Percentiles rank a stretch among this genome's conserved stretches.
Conservation (phyloP, 1,139 yeast species). For the Sugiyamaella sp. region DNA sequence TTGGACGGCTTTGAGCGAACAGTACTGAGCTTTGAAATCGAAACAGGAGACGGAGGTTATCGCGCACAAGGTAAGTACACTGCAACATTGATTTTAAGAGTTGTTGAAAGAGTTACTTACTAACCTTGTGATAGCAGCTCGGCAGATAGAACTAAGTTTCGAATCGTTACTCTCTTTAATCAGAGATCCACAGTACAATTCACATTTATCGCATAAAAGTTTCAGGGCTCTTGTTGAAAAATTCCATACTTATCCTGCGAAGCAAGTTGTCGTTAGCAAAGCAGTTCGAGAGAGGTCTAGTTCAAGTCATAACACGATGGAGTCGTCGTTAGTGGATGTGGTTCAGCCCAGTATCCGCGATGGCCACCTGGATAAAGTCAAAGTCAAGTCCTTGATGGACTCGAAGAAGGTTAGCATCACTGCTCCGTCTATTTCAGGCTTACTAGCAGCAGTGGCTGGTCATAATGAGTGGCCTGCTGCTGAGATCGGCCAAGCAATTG, state of each 20-base stretch:
- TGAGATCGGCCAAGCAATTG: constrained; percentile 15
- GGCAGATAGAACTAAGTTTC: constrained; percentile 13
- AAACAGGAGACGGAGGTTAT: not conserved
- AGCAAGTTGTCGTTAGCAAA: not conserved
- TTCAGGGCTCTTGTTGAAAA: constrained; percentile 2
- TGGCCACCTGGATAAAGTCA: constrained; percentile 10
- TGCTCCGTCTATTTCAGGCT: constrained; percentile 10
- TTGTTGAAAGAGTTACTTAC: not conserved
- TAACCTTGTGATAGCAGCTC: constrained; percentile 4
- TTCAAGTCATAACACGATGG: constrained; percentile 15
- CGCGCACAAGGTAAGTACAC: constrained; percentile 9
- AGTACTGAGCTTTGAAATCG: constrained; percentile 7
- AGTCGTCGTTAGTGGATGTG: constrained; percentile 15
- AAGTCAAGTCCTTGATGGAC: constrained; percentile 7
- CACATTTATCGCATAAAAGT: constrained; percentile 4
- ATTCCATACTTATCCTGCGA: constrained; percentile 3
- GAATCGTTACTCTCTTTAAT: constrained; percentile 5
- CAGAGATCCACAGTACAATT: constrained; percentile 7
- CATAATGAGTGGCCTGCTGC: constrained; percentile 17
- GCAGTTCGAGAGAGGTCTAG: constrained; percentile 9
- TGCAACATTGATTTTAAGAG: not conserved
- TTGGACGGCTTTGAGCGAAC: constrained; percentile 14
- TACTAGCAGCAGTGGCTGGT: constrained; percentile 18
- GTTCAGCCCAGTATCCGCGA: constrained; percentile 15
- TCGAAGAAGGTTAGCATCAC: constrained; percentile 8